Evolutionary conservation across 495 filamentous ascomycete genomes (phyloP).

Genomic region (Penicillium taxi): DNA sequence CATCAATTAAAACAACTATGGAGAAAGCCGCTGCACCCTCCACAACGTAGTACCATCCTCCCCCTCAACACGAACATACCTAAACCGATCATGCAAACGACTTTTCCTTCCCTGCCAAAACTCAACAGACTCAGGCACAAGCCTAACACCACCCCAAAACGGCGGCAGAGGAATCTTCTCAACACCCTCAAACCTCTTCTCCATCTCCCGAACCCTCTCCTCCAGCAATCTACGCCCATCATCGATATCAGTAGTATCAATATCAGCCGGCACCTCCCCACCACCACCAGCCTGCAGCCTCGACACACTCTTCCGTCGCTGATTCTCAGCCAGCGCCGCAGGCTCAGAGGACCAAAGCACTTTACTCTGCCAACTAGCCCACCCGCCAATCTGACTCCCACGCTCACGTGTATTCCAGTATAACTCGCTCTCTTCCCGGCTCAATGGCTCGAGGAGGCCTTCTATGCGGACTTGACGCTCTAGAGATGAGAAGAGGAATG

Average conservation of each 20-base stretch:
- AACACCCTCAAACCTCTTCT: constrained; percentile 59
- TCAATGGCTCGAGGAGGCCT: constrained; percentile 60
- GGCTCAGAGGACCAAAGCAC: constrained; percentile 47
- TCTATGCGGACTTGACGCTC: constrained; percentile 86
- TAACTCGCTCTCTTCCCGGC: constrained; percentile 65
- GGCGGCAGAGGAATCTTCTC: constrained; percentile 82
- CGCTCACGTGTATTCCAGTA: constrained; percentile 80
- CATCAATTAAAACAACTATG: constrained; percentile 12
- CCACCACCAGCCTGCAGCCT: constrained; percentile 29
- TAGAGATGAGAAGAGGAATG: constrained; percentile 51
- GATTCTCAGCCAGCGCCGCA: constrained; percentile 14
- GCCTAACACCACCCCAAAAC: constrained; percentile 88
- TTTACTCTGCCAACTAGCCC: constrained; percentile 83
- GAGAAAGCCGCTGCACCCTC: constrained; percentile 35
- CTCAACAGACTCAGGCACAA: constrained; percentile 79
- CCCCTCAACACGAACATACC: constrained; percentile 56
- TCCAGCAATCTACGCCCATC: constrained; percentile 61
- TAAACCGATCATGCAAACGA: constrained; percentile 87
- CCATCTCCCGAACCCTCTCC: constrained; percentile 59
- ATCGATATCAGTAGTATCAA: constrained; percentile 52
- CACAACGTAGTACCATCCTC: constrained; percentile 50
- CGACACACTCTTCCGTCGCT: constrained; percentile 27
- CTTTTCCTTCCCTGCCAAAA: constrained; percentile 92
- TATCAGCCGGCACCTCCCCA: constrained; percentile 41
- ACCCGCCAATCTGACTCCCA: constrained; percentile 80